phyloP scores from a whole-genome alignment of 2,329 filamentous ascomycete species.

The Pseudogymnoascus sp. region DNA sequence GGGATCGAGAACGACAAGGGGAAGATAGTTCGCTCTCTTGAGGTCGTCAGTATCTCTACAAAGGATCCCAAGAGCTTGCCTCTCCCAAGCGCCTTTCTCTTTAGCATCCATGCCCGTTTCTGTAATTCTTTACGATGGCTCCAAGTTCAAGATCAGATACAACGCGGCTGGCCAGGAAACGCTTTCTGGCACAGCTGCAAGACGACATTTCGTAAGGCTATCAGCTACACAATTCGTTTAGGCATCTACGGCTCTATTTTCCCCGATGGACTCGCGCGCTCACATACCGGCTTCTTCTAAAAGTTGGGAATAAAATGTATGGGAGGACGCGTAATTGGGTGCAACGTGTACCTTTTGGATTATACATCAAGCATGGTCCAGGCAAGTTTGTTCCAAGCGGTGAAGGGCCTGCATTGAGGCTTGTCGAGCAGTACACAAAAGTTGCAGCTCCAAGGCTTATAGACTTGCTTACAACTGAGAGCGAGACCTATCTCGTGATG shows the following conservation, averaged over 20 bases:
- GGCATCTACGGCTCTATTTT: constrained; percentile 3
- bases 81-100: constrained; percentile 9
- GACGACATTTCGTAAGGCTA: not conserved
- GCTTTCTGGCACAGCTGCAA: not conserved
- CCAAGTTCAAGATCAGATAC: not conserved
- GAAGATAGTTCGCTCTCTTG: not conserved
- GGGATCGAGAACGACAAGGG: not conserved
- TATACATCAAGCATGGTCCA: constrained; percentile 11
- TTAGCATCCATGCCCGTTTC: constrained; percentile 8
- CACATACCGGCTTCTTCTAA: constrained; percentile 7
- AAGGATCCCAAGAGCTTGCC: not conserved
- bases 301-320: constrained; percentile 4
- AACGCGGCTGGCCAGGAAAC: not conserved
- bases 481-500: constrained; percentile 12
- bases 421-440: constrained; percentile 8
- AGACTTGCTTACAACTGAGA: not conserved
- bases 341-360: constrained; percentile 9
- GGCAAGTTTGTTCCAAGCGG: not conserved
- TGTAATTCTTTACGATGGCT: constrained; percentile 4
- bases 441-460: constrained; percentile 10
- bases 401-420: constrained; percentile 5
- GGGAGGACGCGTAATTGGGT: not conserved
- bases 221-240: not conserved
- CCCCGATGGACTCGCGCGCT: not conserved
- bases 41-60: not conserved